A percentile compares a stretch with the other conserved stretches of the same genome.
Evolutionary conservation across 306 rosid genomes (phyloP).

Genomic region (Lathyrus sativus): DNA sequence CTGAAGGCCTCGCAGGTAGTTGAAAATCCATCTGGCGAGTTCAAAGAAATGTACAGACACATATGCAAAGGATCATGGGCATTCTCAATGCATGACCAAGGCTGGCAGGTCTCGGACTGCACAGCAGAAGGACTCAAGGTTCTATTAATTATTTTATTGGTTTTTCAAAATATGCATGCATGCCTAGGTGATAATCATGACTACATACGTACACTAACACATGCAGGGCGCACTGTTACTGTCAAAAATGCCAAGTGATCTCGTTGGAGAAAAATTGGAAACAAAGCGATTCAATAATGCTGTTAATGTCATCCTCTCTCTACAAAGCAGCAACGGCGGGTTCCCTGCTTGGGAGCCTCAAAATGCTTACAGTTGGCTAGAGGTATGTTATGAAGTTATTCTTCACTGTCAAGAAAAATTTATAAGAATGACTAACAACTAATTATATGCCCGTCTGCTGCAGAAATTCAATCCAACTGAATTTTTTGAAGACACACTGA

Average conservation of each 20-base stretch:
- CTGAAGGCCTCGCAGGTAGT: slow-evolving; percentile 64
- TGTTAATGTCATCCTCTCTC: slow-evolving; percentile 59
- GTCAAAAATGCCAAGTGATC: slow-evolving; percentile 50
- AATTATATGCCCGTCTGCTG: slow-evolving; percentile 8
- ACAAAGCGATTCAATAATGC: slow-evolving; percentile 49
- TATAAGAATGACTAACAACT: neutral
- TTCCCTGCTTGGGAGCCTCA: slow-evolving; percentile 71
- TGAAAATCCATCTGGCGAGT: slow-evolving; percentile 57
- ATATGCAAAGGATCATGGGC: slow-evolving; percentile 65
- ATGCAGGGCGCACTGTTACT: slow-evolving; percentile 52
- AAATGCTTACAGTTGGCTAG: slow-evolving; percentile 51
- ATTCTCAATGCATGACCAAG: slow-evolving; percentile 56
- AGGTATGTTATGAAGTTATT: slow-evolving; percentile 34
- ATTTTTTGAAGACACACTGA: slow-evolving; percentile 56
- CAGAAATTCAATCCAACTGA: slow-evolving; percentile 67
- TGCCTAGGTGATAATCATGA: neutral
- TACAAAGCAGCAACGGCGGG: slow-evolving; percentile 64
- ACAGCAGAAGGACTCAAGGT: slow-evolving; percentile 70
- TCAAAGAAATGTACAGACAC: slow-evolving; percentile 52
- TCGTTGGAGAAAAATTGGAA: slow-evolving; percentile 47
- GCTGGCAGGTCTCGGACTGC: slow-evolving; percentile 72
- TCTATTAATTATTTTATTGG: neutral
- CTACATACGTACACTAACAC: slow-evolving; percentile 22
- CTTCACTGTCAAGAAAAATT: neutral
- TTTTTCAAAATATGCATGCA: neutral